Percentiles rank a stretch among this genome's conserved stretches.
Conservation (phyloP, 2,329 filamentous ascomycete genomes). For the Sordariomycetes sp. region DNA sequence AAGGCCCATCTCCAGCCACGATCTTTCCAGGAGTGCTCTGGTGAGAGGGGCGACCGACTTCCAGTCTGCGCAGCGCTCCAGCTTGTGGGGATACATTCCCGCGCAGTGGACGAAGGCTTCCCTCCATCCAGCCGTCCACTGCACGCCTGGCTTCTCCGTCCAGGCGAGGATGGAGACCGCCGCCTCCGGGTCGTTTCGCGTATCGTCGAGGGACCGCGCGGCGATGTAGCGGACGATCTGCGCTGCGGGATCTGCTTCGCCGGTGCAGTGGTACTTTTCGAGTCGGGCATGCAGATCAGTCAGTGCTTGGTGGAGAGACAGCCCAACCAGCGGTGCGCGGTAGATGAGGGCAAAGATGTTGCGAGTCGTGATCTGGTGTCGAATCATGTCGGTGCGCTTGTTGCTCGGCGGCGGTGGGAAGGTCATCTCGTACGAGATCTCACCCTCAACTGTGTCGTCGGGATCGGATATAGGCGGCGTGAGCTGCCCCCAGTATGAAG, state of each 20-base stretch:
- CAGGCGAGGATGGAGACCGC: conserved; percentile 56
- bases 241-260: conserved; percentile 43
- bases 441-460: conserved; percentile 35
- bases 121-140: conserved; percentile 58
- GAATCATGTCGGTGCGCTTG: conserved; percentile 35
- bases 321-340: conserved; percentile 54
- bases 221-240: conserved; percentile 54
- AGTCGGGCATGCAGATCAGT: conserved; percentile 53
- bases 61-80: conserved; percentile 48
- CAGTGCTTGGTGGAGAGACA: conserved; percentile 54
- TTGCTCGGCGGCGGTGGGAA: conserved; percentile 47
- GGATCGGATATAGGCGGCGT: conserved; percentile 33
- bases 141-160: conserved; percentile 52
- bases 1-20: conserved; percentile 52
- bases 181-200: conserved; percentile 48
- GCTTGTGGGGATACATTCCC: conserved; percentile 46
- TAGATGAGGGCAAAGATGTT: conserved; percentile 61
- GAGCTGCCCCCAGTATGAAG: conserved; percentile 1
- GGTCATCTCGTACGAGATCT: conserved; percentile 53
- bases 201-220: conserved; percentile 52
- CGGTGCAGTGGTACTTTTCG: conserved; percentile 44
- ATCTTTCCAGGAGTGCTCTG: conserved; percentile 51
- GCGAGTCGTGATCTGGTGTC: conserved; percentile 56
- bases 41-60: conserved; percentile 51
- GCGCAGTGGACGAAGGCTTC: conserved; percentile 59